Evolutionary conservation across 257 asterid species (phyloP).

Genomic region (Jacaranda copaia): DNA sequence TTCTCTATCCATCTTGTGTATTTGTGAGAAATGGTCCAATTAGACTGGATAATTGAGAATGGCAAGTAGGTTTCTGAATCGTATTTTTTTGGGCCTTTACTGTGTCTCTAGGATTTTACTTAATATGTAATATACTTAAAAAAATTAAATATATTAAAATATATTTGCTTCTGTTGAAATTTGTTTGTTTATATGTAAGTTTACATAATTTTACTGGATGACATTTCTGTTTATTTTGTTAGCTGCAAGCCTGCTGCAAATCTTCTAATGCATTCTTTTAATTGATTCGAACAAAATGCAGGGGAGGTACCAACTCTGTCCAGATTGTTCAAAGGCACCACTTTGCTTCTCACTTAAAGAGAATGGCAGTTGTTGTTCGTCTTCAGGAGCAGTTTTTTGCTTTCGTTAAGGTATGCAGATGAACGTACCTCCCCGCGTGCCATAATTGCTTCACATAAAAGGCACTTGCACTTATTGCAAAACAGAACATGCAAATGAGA

Average conservation of each 20-base stretch:
- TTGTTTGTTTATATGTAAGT: conserved; percentile 5
- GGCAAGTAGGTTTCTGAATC: neutral
- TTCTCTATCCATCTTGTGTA: neutral
- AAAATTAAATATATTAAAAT: neutral
- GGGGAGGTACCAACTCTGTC: conserved; percentile 87
- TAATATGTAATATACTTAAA: no score
- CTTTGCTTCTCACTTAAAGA: conserved; percentile 93
- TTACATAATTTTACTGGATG: conserved; percentile 6
- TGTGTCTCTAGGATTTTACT: neutral
- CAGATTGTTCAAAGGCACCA: conserved; percentile 99
- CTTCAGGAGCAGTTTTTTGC: conserved; percentile 90
- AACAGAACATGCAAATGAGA: conserved; percentile 18
- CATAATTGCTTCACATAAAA: conserved; percentile 26
- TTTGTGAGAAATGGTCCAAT: neutral
- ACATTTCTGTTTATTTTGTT: neutral
- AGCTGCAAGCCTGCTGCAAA: conserved; percentile 24
- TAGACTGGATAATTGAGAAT: neutral
- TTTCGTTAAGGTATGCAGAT: conserved; percentile 76
- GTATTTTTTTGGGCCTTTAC: no score
- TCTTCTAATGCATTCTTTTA: conserved; percentile 30
- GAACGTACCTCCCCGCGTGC: conserved; percentile 8
- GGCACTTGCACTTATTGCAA: conserved; percentile 29
- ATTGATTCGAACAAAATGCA: conserved; percentile 50
- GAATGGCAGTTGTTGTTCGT: conserved; percentile 97
- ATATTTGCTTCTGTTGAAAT: neutral